phyloP scores from a whole-genome alignment of 2,329 filamentous ascomycete species.

The Venturia effusa region DNA sequence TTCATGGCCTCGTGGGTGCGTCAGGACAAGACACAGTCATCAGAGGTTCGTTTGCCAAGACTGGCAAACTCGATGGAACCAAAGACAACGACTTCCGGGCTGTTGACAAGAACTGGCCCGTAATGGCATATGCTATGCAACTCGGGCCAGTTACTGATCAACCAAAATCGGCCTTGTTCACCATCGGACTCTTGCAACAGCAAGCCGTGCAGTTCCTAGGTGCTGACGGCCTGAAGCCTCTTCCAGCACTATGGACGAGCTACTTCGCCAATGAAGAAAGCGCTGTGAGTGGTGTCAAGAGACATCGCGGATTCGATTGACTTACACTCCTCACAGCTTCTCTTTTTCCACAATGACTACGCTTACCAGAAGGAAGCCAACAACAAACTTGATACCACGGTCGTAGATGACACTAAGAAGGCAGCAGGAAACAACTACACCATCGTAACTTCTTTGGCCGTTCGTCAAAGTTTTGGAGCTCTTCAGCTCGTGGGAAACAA shows the following conservation, averaged over 20 bases:
- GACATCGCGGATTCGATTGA: neutral
- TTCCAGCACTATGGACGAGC: constrained; percentile 39
- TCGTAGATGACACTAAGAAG: constrained; percentile 32
- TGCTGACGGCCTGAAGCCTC: constrained; percentile 23
- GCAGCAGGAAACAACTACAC: constrained; percentile 38
- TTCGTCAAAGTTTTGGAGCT: constrained; percentile 42
- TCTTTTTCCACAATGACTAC: constrained; percentile 41
- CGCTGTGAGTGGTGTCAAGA: constrained; percentile 25
- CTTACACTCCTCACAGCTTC: constrained; percentile 18
- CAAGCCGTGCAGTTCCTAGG: constrained; percentile 40
- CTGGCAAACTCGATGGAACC: constrained; percentile 33
- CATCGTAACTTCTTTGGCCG: constrained; percentile 38
- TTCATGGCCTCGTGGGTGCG: constrained; percentile 32
- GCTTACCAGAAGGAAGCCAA: constrained; percentile 24
- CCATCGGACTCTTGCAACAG: constrained; percentile 39
- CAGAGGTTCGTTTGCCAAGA: constrained; percentile 33
- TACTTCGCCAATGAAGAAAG: constrained; percentile 34
- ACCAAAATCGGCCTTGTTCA: constrained; percentile 33
- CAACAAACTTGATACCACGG: constrained; percentile 30
- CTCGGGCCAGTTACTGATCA: constrained; percentile 33
- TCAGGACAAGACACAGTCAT: constrained; percentile 37
- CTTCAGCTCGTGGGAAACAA: constrained; percentile 38
- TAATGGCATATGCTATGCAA: constrained; percentile 42
- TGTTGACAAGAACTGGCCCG: constrained; percentile 39
- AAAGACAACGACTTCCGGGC: constrained; percentile 40